Evolutionary conservation across 1,284 basidiomycete species (phyloP), one percentile per base, ranked within the genome.

Genomic region (Prillingera fragicola): DNA sequence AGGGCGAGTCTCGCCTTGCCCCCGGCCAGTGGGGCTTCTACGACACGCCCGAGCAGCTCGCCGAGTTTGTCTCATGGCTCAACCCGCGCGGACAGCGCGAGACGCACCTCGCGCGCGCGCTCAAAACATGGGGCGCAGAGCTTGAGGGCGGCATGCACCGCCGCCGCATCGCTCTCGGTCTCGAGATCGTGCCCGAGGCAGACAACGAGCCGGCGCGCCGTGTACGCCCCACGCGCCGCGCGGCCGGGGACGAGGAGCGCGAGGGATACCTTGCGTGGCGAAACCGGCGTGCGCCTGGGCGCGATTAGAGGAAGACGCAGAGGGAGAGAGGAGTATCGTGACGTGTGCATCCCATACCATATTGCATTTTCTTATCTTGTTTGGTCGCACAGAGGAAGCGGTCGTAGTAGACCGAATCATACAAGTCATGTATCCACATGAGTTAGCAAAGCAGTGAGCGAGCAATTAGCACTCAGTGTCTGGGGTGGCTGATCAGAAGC

Each of bases 71-170:
- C 36, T 78, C 81, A 3, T 97, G 92, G 92, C 76, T 98, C 17
- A 92, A 96, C 62, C 77, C 82, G 18, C 90, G 90, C 69, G 95
- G 94, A 7, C 78, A 83, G 38, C 82, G 92, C 37, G 94, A 97
- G 69, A 73, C 84, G 32, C 82, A 84, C 25, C 77, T 97, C 41
- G 86, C 87, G 70, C 83, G 83, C 45, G 72, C 79, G 3, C 72
- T 97, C 52, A 79, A 77, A 21, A 87, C 84, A 65, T 95, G 91
- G 87, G 83, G 83, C 78, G 74, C 77, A 31, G 87, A 92, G 63
- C 81, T 97, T 49, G 80, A 81, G 25, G 82, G 80, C 17, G 90
- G 91, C 8, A 82, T 94, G 69, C 45, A 37, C 8, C 53, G 54
- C 24, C 56, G 69, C 18, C 48, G 64, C 9, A 26, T 57, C 12